These are phyloP conservation scores for Dactylonectria estremocensis DNA, from an alignment of 2,329 filamentous ascomycete genomes.

Conservation along the genomic window DNA sequence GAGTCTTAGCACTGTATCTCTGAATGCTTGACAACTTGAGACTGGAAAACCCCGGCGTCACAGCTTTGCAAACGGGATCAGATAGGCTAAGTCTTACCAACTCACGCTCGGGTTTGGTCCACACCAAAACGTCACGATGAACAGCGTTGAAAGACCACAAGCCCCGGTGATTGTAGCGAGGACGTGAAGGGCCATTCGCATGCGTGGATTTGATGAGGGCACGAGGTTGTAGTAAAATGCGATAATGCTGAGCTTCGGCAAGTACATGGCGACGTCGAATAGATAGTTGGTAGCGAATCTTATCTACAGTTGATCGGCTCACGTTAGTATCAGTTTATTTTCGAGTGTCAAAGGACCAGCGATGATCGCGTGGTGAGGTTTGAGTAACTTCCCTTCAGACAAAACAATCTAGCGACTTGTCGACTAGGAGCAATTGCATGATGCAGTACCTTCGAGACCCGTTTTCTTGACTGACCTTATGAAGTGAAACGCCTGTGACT, in stretches of 20 bases:
- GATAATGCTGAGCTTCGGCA: slow-evolving; percentile 46
- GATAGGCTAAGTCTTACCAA: slow-evolving; percentile 30
- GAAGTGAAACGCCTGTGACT: background rate
- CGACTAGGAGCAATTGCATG: background rate
- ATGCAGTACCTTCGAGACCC: background rate
- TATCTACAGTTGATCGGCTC: slow-evolving; percentile 8
- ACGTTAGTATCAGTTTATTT: background rate
- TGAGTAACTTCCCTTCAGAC: too few species aligned
- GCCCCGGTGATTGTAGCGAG: slow-evolving; percentile 32
- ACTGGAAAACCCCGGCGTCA: background rate
- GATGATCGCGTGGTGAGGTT: background rate
- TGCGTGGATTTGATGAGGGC: slow-evolving; percentile 32
- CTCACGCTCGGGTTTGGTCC: slow-evolving; percentile 41
- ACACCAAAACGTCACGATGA: slow-evolving; percentile 44
- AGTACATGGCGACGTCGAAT: slow-evolving; percentile 44
- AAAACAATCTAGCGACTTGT: too few species aligned
- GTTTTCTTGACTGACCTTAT: slow-evolving; percentile 11
- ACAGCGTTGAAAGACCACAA: slow-evolving; percentile 33
- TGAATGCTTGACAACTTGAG: background rate
- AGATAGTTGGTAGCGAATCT: slow-evolving; percentile 43
- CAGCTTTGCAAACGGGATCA: background rate
- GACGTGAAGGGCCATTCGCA: slow-evolving; percentile 36
- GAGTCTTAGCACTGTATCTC: background rate
- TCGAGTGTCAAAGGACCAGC: background rate
- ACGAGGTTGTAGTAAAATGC: slow-evolving; percentile 45